Evolutionary conservation across 2,329 filamentous ascomycete species (phyloP), one percentile per base, ranked within the genome.

Genomic region (Penicillium capsulatum): DNA sequence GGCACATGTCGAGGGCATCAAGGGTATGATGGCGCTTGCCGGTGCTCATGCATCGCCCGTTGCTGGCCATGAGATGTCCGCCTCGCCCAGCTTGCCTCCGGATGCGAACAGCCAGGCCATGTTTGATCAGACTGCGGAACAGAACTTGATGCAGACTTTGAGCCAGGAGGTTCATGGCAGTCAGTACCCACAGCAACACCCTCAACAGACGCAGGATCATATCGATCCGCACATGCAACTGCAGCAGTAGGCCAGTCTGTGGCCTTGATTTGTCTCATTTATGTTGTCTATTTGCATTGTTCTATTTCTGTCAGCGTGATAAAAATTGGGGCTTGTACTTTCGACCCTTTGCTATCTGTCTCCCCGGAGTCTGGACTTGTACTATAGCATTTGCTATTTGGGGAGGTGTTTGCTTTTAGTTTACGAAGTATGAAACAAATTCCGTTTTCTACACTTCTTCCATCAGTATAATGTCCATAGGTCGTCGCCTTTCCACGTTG

Each of bases 11-110:
- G 68, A 72, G 49, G 68, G 68, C 3, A 67, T 71, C 22, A 67
- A 70, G 54, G 67, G 66, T 5, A 68, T 70, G 59, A 70, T 71
- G 66, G 66, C 68, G 1, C 61, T 72, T 31, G 68, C 68, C 10
- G 66, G 67, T 13, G 66, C 64, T 13, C 65, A 68, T 47, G 44
- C 62, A 11, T 55, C 61, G 14, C 60, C 57, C 15, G 58, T 63
- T 19, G 34, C 52, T 10, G 57, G 59, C 3, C 61, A 63, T 33
- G 60, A 65, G 28, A 61, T 66, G 61, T 65, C 64, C 32, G 62
- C 62, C 4, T 67, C 64, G 8, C 63, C 63, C 10, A 55, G 57
- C 24, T 47, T 64, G 26, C 58, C 57, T 5, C 61, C 57, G 3
- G 63, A 66, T 40, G 45, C 58, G 8, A 55, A 51, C 17, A 54